Evolutionary conservation across 805 yeast species (phyloP).

Genomic region (Saccharomycopsis sp.): DNA sequence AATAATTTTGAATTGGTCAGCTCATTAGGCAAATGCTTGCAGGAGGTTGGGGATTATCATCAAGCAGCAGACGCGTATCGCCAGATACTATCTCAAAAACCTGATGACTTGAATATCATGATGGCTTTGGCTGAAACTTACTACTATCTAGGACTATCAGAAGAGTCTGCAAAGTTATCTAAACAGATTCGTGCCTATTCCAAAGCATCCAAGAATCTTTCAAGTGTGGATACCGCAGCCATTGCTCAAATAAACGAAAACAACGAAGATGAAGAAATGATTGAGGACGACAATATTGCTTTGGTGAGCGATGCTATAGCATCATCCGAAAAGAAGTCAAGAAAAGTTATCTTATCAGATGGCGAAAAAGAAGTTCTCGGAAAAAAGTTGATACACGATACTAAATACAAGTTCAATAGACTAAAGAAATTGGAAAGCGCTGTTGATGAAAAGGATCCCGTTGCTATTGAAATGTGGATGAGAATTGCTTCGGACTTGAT

Average conservation of each 20-base stretch:
- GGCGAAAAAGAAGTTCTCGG: conserved; percentile 49
- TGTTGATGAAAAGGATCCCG: conserved; percentile 36
- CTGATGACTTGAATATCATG: conserved; percentile 61
- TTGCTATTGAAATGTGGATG: conserved; percentile 73
- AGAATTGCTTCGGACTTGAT: conserved; percentile 74
- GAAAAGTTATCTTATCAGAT: conserved; percentile 24
- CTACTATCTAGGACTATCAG: conserved; percentile 53
- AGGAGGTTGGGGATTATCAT: conserved; percentile 60
- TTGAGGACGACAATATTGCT: conserved; percentile 7
- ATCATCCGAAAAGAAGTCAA: background rate
- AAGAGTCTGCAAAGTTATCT: conserved; percentile 45
- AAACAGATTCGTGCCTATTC: conserved; percentile 38
- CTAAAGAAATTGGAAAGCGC: conserved; percentile 44
- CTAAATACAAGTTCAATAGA: conserved; percentile 45
- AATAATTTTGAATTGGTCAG: conserved; percentile 37
- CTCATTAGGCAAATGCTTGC: conserved; percentile 67
- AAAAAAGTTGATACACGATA: conserved; percentile 46
- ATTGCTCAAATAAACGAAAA: conserved; percentile 4
- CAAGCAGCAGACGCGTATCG: conserved; percentile 55
- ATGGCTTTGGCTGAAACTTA: conserved; percentile 76
- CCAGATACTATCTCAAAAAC: conserved; percentile 40
- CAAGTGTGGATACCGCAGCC: conserved; percentile 3
- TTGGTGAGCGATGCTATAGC: conserved; percentile 2
- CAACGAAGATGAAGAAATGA: background rate
- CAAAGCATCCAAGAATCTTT: conserved; percentile 14